These are phyloP conservation scores for Kuraishia capsulata DNA, from an alignment of 805 yeast species.

Conservation along the genomic window DNA sequence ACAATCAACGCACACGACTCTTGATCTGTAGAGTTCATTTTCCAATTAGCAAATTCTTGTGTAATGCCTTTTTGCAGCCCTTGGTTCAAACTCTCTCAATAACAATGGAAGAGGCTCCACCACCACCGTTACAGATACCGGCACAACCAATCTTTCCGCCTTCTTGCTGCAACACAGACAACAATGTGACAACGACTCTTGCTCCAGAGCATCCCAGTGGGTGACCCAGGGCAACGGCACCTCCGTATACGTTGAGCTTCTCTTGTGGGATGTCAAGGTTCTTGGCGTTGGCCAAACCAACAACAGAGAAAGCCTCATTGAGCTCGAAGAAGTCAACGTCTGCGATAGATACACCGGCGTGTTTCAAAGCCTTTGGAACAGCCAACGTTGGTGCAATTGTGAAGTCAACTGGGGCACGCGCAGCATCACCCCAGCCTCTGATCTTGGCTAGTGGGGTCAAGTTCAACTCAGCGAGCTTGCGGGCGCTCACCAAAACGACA, in stretches of 20 bases:
- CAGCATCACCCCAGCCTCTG: constrained; percentile 97
- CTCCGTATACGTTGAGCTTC: constrained; percentile 85
- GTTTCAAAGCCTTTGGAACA: constrained; percentile 90
- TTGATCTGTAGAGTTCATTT: background rate
- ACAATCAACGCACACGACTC: no score
- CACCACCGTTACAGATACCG: constrained; percentile 98
- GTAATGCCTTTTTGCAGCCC: no score
- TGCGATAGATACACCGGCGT: constrained; percentile 55
- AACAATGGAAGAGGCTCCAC: constrained; percentile 94
- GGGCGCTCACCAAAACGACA: constrained; percentile 75
- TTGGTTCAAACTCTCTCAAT: constrained; percentile 60
- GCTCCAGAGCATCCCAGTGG: constrained; percentile 97
- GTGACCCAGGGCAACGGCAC: constrained; percentile 94
- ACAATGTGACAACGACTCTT: constrained; percentile 80
- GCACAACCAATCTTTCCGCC: constrained; percentile 85
- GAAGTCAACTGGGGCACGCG: constrained; percentile 88
- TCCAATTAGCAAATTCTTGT: no score
- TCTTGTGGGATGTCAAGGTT: constrained; percentile 50
- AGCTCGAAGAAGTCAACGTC: constrained; percentile 89
- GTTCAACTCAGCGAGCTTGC: constrained; percentile 75
- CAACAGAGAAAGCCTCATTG: constrained; percentile 97
- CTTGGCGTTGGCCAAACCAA: constrained; percentile 84
- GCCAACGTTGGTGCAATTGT: constrained; percentile 95
- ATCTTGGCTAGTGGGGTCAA: constrained; percentile 86
- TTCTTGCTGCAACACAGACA: constrained; percentile 78